Conservation (phyloP, 2,329 filamentous ascomycete genomes). For the Ceratocystis smalleyi region DNA sequence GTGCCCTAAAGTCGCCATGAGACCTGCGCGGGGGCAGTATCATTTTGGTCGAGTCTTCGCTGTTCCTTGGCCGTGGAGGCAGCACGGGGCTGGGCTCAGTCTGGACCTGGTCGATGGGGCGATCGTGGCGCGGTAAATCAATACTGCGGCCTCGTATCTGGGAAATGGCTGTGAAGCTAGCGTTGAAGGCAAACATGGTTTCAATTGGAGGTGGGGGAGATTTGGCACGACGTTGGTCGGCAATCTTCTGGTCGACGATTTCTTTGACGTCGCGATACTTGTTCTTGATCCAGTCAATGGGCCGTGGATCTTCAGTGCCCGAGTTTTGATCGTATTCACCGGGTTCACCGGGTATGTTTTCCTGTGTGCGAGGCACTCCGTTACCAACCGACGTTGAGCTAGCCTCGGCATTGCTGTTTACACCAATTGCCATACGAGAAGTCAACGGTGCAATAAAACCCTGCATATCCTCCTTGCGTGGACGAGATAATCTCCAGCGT, state of each 20-base stretch:
- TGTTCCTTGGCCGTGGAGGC: not conserved
- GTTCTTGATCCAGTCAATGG: constrained; percentile 43
- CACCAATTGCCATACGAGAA: constrained; percentile 34
- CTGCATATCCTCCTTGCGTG: constrained; percentile 36
- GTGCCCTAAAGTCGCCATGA: not conserved
- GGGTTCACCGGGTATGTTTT: constrained; percentile 37
- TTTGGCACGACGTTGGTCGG: constrained; percentile 39
- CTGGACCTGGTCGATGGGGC: constrained; percentile 14
- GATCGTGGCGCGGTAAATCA: constrained; percentile 25
- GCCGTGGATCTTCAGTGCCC: constrained; percentile 27
- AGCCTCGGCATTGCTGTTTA: constrained; percentile 46
- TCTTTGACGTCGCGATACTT: constrained; percentile 47
- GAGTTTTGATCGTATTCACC: constrained; percentile 25
- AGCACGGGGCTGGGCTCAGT: constrained; percentile 5
- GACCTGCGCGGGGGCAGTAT: constrained; percentile 2
- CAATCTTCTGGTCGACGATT: constrained; percentile 36
- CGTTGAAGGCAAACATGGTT: constrained; percentile 12
- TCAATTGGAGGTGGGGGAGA: constrained; percentile 30
- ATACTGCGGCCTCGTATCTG: constrained; percentile 22
- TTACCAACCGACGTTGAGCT: constrained; percentile 57
- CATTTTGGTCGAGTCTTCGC: constrained; percentile 7
- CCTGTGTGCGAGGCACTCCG: constrained; percentile 33
- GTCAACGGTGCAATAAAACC: constrained; percentile 25
- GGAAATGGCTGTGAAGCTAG: constrained; percentile 22
- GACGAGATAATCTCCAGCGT: constrained; percentile 57